phyloP scores from a whole-genome alignment of 306 rosid species.

The Vigna radiata region DNA sequence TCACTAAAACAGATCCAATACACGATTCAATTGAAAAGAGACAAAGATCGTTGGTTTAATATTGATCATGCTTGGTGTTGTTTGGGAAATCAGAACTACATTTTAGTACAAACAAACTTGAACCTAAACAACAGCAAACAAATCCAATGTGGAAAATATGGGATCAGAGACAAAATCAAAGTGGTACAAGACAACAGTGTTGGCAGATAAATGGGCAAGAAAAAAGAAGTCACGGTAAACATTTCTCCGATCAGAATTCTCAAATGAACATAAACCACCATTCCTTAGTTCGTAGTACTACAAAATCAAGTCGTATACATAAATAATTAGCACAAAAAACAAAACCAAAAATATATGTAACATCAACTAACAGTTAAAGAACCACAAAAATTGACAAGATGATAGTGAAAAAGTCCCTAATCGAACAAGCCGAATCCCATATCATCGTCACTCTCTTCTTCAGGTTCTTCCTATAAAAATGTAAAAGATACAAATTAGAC shows the following conservation, averaged over 20 bases:
- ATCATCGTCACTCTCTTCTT: slow-evolving; percentile 80
- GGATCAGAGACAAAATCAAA: not conserved
- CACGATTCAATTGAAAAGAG: too few relatives aligned
- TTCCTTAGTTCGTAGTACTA: slow-evolving; percentile 24
- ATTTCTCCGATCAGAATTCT: not conserved
- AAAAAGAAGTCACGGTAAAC: not conserved
- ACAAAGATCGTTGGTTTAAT: not conserved
- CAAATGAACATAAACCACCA: slow-evolving; percentile 6
- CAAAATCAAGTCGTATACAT: slow-evolving; percentile 27
- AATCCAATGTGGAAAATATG: not conserved
- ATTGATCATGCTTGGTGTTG: not conserved
- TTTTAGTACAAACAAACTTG: not conserved
- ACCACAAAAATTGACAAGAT: slow-evolving; percentile 26
- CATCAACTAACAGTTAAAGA: not conserved
- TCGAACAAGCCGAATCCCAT: slow-evolving; percentile 82
- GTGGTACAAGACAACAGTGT: not conserved
- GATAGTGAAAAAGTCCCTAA: slow-evolving; percentile 46
- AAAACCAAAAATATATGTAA: slow-evolving; percentile 24
- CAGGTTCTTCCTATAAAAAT: slow-evolving; percentile 64
- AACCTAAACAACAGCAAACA: not conserved
- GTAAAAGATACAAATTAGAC: slow-evolving; percentile 28
- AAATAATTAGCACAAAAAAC: slow-evolving; percentile 25
- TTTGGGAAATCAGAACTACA: not conserved
- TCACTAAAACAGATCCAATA: not conserved
- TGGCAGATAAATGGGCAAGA: not conserved